These are phyloP conservation scores for Cutaneotrichosporon spelunceum DNA, from an alignment of 1,284 basidiomycete species.

Conservation along the genomic window DNA sequence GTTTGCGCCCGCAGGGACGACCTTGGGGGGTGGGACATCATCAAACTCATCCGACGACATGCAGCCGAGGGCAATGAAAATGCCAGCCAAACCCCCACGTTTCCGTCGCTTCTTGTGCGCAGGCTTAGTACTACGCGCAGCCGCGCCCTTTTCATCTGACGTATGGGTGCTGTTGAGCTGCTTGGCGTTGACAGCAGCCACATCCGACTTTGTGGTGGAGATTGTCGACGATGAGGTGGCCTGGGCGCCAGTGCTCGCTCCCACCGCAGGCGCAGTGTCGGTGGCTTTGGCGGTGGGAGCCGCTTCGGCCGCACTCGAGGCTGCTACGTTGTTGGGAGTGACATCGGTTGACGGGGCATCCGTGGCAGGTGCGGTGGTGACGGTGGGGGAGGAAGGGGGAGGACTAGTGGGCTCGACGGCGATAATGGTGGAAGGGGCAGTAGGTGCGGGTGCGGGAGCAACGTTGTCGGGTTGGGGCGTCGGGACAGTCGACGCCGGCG, in stretches of 20 bases:
- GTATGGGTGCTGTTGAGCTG: background rate
- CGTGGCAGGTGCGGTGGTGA: constrained; percentile 4
- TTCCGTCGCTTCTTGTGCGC: constrained; percentile 42
- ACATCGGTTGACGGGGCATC: background rate
- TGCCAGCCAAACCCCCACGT: constrained; percentile 39
- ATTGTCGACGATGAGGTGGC: background rate
- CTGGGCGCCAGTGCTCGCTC: background rate
- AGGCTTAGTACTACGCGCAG: constrained; percentile 6
- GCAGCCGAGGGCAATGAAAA: constrained; percentile 44
- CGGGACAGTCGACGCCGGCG: constrained; percentile 11
- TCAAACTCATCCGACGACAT: constrained; percentile 45
- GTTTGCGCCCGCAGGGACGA: constrained; percentile 10
- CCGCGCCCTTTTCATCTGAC: constrained; percentile 7
- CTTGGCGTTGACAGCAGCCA: constrained; percentile 4
- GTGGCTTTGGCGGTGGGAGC: background rate
- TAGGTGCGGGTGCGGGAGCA: background rate
- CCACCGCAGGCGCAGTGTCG: background rate
- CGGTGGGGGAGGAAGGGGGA: background rate
- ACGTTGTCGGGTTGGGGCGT: constrained; percentile 1
- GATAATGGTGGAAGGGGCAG: constrained; percentile 1
- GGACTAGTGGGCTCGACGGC: background rate
- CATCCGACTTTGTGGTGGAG: background rate
- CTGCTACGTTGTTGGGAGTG: background rate
- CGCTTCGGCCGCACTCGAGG: background rate
- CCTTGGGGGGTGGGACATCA: constrained; percentile 29